Evolutionary conservation across 2,329 filamentous ascomycete genomes (phyloP).

Genomic region (Fusarium sp.): DNA sequence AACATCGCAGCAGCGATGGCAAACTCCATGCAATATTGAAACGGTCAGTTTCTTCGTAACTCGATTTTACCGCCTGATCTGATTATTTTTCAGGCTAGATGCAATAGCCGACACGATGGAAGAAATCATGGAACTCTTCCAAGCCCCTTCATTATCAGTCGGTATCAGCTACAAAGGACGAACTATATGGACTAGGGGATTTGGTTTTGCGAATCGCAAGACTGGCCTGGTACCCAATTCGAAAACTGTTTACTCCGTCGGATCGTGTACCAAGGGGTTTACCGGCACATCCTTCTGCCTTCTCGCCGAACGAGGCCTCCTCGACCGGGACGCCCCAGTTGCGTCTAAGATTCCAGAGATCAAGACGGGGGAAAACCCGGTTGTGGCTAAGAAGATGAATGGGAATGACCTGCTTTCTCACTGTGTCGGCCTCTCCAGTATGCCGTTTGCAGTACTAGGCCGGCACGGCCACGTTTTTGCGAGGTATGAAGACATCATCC

Average conservation of each 20-base stretch:
- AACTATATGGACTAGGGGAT: neutral
- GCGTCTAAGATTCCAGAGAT: neutral
- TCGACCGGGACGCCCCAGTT: constrained; percentile 1
- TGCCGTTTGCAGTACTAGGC: neutral
- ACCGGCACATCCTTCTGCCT: neutral
- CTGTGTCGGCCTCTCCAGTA: constrained; percentile 1
- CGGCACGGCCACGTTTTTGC: neutral
- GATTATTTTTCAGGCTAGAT: neutral
- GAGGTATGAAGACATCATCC: neutral
- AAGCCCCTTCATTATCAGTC: neutral
- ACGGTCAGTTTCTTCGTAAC: neutral
- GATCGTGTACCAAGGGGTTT: constrained; percentile 15
- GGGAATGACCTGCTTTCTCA: neutral
- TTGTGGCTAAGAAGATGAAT: neutral
- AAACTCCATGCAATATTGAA: neutral
- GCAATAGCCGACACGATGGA: neutral
- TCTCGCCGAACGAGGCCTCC: neutral
- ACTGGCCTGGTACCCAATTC: neutral
- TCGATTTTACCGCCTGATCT: neutral
- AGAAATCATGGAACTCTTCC: neutral
- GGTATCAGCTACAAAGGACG: neutral
- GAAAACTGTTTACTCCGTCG: constrained; percentile 1
- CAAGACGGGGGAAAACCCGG: neutral
- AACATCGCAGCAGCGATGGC: neutral
- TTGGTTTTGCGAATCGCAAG: neutral